These are phyloP conservation scores for Neonectria magnoliae DNA, from an alignment of 2,329 filamentous ascomycete genomes.

Conservation along the genomic window DNA sequence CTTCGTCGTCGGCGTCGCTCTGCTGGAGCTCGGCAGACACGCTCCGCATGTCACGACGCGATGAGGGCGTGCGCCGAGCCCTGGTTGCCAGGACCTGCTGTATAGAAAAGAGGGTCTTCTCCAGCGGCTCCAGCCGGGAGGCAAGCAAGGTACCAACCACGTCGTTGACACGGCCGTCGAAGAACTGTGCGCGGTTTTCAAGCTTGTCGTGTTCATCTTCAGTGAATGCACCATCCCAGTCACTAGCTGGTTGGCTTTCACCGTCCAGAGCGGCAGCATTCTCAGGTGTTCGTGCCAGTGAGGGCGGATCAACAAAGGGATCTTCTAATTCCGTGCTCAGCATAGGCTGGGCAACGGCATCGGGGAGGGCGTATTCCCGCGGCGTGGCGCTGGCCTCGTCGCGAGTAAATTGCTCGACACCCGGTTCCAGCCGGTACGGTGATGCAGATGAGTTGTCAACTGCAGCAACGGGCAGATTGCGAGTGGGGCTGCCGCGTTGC, in stretches of 20 bases:
- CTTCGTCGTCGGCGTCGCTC: constrained; percentile 95
- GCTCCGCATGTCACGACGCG: constrained; percentile 69
- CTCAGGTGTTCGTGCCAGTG: constrained; percentile 60
- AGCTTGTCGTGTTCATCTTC: constrained; percentile 87
- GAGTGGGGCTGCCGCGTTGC: constrained; percentile 42
- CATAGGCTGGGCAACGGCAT: constrained; percentile 58
- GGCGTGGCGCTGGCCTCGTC: constrained; percentile 80
- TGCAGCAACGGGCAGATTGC: constrained; percentile 36
- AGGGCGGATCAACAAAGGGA: constrained; percentile 66
- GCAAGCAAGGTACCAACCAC: constrained; percentile 83
- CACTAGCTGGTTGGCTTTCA: constrained; percentile 76
- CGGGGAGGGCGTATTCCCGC: constrained; percentile 61
- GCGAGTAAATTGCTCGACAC: constrained; percentile 66
- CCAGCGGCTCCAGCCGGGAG: constrained; percentile 80
- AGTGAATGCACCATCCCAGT: constrained; percentile 90
- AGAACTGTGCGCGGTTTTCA: constrained; percentile 83
- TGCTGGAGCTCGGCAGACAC: constrained; percentile 76
- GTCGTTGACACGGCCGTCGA: constrained; percentile 89
- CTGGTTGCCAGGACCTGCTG: constrained; percentile 73
- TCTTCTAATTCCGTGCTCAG: constrained; percentile 68
- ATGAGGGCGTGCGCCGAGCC: constrained; percentile 64
- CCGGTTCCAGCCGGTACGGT: constrained; percentile 62
- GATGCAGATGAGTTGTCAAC: constrained; percentile 53
- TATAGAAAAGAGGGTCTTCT: constrained; percentile 80
- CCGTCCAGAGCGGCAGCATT: constrained; percentile 56